Base-by-base conservation (phyloP, 495 filamentous ascomycete genomes). In the Lepraria neglecta region DNA sequence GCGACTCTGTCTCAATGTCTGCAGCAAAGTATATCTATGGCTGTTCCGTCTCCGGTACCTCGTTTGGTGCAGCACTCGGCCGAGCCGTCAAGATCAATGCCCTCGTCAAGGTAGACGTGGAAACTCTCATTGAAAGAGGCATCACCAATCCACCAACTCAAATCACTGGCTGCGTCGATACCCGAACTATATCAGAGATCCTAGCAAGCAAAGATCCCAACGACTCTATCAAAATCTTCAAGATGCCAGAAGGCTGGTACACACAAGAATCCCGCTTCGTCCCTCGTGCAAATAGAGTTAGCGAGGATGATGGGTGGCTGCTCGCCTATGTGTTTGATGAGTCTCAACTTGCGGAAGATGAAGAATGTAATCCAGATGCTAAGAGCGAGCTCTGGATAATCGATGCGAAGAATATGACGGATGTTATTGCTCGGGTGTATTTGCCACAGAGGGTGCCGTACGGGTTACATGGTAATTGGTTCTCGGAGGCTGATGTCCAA, bases 21-120 rank as follows among this genome's bases (percentile, higher is more conserved):
- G 11, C 75, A 90, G 57, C 86, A 86, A 64, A 87, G 84, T 46
- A 84, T 80, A 64, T 95, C 88, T 73, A 89, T 86, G 12, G 88
- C 82, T 19, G 87, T 87, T 30, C 91, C 90, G 74, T 91, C 88
- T 64, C 70, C 87, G 35, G 91, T 87, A 14, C 68, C 2, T 72
- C 73, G 9, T 86, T 83, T 61, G 76, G 77, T 50, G 69, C 75
- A 24, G 77, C 76, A 3, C 74, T 82, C 1, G 81, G 82, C 42
- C 77, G 76, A 28, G 77, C 81, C 4, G 78, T 77, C 19, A 87
- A 86, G 68, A 85, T 87, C 53, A 82, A 85, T 55, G 77, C 76
- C 40, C 65, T 87, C 6, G 78, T 81, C 31, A 87, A 87, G 62
- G 69, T 84, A 12, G 77, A 87, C 63, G 74, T 74, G 15, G 51